phyloP scores from a whole-genome alignment of 805 yeast species.

The Monosporozyma aquatica region DNA sequence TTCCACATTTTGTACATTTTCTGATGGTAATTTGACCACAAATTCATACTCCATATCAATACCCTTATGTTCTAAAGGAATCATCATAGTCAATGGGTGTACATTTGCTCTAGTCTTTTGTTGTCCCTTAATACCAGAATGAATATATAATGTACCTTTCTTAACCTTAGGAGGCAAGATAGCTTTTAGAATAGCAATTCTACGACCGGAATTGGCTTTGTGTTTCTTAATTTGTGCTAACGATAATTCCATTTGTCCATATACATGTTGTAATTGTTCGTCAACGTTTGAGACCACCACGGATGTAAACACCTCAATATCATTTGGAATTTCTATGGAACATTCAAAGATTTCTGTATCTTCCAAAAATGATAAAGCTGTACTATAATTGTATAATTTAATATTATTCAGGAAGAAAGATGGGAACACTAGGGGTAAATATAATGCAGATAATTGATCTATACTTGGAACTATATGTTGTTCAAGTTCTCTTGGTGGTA shows the following conservation, averaged over 20 bases:
- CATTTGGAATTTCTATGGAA: slow-evolving; percentile 60
- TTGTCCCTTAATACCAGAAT: slow-evolving; percentile 55
- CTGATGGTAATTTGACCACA: slow-evolving; percentile 64
- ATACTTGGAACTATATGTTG: slow-evolving; percentile 85
- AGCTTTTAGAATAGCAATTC: slow-evolving; percentile 74
- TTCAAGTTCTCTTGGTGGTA: slow-evolving; percentile 67
- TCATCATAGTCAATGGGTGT: slow-evolving; percentile 61
- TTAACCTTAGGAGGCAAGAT: slow-evolving; percentile 59
- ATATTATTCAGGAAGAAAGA: slow-evolving; percentile 58
- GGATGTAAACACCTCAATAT: slow-evolving; percentile 57
- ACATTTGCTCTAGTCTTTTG: slow-evolving; percentile 48
- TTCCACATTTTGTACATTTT: slow-evolving; percentile 60
- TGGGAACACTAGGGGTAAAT: slow-evolving; percentile 82
- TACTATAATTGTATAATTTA: slow-evolving; percentile 58
- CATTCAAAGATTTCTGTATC: slow-evolving; percentile 77
- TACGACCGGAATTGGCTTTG: slow-evolving; percentile 35
- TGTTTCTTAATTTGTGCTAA: slow-evolving; percentile 75
- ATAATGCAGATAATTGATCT: slow-evolving; percentile 65
- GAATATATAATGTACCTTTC: slow-evolving; percentile 67
- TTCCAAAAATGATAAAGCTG: slow-evolving; percentile 60
- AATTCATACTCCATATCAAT: slow-evolving; percentile 49
- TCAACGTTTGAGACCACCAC: slow-evolving; percentile 43
- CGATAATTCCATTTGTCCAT: slow-evolving; percentile 37
- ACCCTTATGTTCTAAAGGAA: slow-evolving; percentile 72
- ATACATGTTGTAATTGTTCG: slow-evolving; percentile 12